phyloP scores from a whole-genome alignment of 139 green algal genomes.

The Dunaliella primolecta region DNA sequence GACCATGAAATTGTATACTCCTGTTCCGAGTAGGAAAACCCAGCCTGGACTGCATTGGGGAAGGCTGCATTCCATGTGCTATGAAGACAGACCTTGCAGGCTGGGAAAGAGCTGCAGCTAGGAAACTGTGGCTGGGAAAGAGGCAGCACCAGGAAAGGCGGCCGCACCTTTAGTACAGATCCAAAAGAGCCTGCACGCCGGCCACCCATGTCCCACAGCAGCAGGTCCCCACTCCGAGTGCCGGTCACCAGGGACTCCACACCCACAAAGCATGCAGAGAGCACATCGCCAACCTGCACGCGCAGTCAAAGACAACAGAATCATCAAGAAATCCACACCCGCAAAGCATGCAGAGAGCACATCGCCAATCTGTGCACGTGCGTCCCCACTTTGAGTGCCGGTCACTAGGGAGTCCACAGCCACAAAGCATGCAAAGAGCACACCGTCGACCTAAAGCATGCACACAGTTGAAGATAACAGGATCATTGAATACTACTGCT shows the following conservation, averaged over 20 bases:
- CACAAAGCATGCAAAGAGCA: constrained; percentile 49
- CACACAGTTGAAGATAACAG: too few relatives aligned
- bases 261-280: constrained; percentile 47
- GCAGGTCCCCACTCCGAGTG: constrained; percentile 33
- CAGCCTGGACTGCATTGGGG: too few relatives aligned
- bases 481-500: too few relatives aligned
- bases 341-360: constrained; percentile 51
- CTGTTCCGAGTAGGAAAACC: too few relatives aligned
- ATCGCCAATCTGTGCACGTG: constrained; percentile 27
- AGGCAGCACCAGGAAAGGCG: too few relatives aligned
- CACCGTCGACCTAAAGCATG: constrained; percentile 35
- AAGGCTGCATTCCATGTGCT: not conserved
- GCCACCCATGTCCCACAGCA: constrained; percentile 51
- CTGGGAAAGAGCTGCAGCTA: not conserved
- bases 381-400: constrained; percentile 33
- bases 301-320: too few relatives aligned
- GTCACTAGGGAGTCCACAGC: constrained; percentile 45
- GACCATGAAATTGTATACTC: too few relatives aligned
- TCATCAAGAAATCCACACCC: constrained; percentile 39
- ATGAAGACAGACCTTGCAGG: not conserved
- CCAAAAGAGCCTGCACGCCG: constrained; percentile 4
- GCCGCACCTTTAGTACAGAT: not conserved
- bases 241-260: constrained; percentile 48
- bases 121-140: too few relatives aligned
- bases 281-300: constrained; percentile 37